phyloP scores from a whole-genome alignment of 306 rosid species.

The Lathyrus oleraceus region DNA sequence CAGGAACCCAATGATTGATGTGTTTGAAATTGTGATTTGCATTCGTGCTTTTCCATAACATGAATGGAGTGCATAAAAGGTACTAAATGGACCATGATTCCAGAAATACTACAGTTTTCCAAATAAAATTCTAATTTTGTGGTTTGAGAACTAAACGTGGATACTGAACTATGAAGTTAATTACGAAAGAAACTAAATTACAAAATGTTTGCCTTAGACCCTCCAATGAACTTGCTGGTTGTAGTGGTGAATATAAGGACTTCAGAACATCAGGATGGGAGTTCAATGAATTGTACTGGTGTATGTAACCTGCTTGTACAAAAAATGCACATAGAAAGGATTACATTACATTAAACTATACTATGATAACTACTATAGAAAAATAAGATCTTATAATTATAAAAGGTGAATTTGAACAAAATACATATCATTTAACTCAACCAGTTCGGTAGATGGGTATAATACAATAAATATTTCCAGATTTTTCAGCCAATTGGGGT shows the following conservation, averaged over 20 bases:
- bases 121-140: neutral
- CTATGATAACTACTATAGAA: neutral
- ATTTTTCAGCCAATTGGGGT: constrained; percentile 12
- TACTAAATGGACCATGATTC: neutral
- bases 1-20: constrained; percentile 18
- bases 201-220: constrained; percentile 75
- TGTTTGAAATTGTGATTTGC: constrained; percentile 25
- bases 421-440: neutral
- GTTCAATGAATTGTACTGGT: constrained; percentile 89
- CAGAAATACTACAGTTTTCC: constrained; percentile 29
- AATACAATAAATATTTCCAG: constrained; percentile 19
- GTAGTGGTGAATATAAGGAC: constrained; percentile 96
- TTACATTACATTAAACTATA: constrained; percentile 24
- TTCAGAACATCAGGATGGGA: constrained; percentile 96
- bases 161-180: constrained; percentile 29
- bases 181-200: constrained; percentile 32
- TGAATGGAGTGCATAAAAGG: constrained; percentile 12
- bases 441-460: neutral
- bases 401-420: constrained; percentile 27
- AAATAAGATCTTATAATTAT: constrained; percentile 2
- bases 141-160: constrained; percentile 19
- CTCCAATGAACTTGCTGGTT: constrained; percentile 94
- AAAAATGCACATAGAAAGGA: constrained; percentile 27
- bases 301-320: constrained; percentile 71
- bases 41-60: constrained; percentile 1